Base-by-base conservation (phyloP, 495 filamentous ascomycete species). In the Penicillium goetzii region DNA sequence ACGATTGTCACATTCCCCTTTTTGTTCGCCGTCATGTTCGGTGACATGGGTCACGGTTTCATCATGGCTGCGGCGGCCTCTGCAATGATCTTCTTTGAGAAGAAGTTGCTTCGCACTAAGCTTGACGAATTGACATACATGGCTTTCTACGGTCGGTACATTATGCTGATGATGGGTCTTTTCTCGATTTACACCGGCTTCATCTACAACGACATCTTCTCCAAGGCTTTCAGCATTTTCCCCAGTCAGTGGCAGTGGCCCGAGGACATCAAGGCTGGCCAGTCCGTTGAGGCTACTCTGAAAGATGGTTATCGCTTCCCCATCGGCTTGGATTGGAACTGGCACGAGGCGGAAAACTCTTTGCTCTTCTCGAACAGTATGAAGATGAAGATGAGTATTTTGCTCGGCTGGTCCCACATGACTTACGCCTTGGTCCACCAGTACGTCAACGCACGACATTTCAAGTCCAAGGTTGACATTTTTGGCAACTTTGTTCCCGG, bases 371-470 rank as follows among this genome's bases (percentile, higher is more conserved):
- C 85, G 65, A 98, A 99, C 88, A 94, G 90, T 77, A 92, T 94
- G 86, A 99, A 99, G 87, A 98, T 99, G 95, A 99, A 99, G 84
- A 90, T 99, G 74, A 93, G 90, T 82, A 96, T 99, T 71, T 81
- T 97, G 61, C 81, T 99, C 68, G 95, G 95, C 55, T 99, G 95
- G 95, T 84, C 85, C 63, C 94, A 98, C 78, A 99, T 99, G 95
- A 98, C 95, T 14, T 99, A 95, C 75, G 97, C 96, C 41, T 87
- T 99, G 60, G 92, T 90, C 81, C 87, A 96, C 64, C 91, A 96
- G 40, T 92, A 90, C 73, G 84, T 96, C 82, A 99, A 99, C 67
- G 92, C 92, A 50, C 88, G 90, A 19, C 90, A 97, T 72, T 99
- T 97, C 84, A 93, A 94, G 79, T 89, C 88, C 26, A 90, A 90